Evolutionary conservation across 805 yeast species (phyloP).

Genomic region (Kazachstania africana): DNA sequence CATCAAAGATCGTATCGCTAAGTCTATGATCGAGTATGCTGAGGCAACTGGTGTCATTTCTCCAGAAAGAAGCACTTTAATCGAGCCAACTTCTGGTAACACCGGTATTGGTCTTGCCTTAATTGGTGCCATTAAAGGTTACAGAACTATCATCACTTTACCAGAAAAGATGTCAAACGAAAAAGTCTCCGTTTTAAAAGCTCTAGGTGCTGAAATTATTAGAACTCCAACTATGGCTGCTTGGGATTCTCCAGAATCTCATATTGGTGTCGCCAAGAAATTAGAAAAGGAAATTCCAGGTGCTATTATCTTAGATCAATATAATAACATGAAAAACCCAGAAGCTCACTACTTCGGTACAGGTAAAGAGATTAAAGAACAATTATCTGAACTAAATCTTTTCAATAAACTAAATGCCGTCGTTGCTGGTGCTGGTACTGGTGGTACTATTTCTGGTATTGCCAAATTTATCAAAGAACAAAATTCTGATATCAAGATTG

Average conservation of each 20-base stretch:
- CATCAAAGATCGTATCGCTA: conserved; percentile 80
- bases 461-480: conserved; percentile 65
- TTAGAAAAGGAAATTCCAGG: conserved; percentile 76
- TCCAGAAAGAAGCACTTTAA: conserved; percentile 68
- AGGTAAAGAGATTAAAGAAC: conserved; percentile 77
- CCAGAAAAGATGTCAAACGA: conserved; percentile 92
- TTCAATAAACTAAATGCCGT: conserved; percentile 56
- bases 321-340: conserved; percentile 68
- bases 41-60: conserved; percentile 65
- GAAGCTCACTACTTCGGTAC: conserved; percentile 77
- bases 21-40: conserved; percentile 78
- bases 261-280: conserved; percentile 76
- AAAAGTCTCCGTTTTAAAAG: conserved; percentile 77
- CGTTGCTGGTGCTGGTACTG: conserved; percentile 91
- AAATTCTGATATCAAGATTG: conserved; percentile 46
- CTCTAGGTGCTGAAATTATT: conserved; percentile 81
- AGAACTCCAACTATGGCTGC: conserved; percentile 91
- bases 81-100: conserved; percentile 86
- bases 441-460: conserved; percentile 83
- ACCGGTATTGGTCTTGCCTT: conserved; percentile 86
- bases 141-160: conserved; percentile 74
- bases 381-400: conserved; percentile 33
- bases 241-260: conserved; percentile 86
- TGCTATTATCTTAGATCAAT: conserved; percentile 76
- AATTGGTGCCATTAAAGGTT: conserved; percentile 78